Evolutionary conservation across 2,329 filamentous ascomycete genomes (phyloP).

Genomic region (Trichoderma sp.): DNA sequence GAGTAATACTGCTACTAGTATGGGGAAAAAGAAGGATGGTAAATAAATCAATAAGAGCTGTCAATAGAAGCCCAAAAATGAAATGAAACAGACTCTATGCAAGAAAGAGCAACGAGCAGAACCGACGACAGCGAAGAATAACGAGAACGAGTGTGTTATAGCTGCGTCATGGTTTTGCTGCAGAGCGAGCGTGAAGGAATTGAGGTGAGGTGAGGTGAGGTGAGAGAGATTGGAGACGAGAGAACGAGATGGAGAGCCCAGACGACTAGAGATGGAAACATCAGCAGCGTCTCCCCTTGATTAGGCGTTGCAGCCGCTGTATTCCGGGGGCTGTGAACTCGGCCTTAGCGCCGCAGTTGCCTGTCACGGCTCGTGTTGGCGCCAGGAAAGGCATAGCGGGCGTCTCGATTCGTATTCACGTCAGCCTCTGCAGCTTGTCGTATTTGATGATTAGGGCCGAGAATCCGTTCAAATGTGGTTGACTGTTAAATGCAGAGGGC

Average conservation of each 20-base stretch:
- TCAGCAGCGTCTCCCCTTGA: background rate
- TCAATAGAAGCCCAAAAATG: background rate
- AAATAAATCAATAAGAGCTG: background rate
- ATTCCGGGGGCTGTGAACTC: constrained; percentile 2
- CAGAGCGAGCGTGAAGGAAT: background rate
- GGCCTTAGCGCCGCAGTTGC: constrained; percentile 5
- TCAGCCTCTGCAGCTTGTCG: background rate
- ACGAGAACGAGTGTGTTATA: constrained; percentile 8
- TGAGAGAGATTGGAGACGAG: background rate
- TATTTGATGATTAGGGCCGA: background rate
- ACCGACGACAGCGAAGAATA: constrained; percentile 4
- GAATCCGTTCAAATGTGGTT: background rate
- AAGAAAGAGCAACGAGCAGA: background rate
- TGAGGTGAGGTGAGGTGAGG: background rate
- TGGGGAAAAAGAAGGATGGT: background rate
- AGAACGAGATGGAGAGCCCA: background rate
- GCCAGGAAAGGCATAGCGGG: constrained; percentile 13
- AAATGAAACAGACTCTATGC: background rate
- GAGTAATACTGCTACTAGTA: background rate
- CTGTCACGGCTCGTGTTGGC: constrained; percentile 12
- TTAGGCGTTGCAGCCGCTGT: background rate
- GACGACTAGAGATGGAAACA: background rate
- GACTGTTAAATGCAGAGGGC: background rate
- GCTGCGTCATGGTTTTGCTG: constrained; percentile 8
- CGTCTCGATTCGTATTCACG: constrained; percentile 7